These are phyloP conservation scores for Ogataea salicorniae DNA, from an alignment of 805 yeast genomes.

Conservation along the genomic window DNA sequence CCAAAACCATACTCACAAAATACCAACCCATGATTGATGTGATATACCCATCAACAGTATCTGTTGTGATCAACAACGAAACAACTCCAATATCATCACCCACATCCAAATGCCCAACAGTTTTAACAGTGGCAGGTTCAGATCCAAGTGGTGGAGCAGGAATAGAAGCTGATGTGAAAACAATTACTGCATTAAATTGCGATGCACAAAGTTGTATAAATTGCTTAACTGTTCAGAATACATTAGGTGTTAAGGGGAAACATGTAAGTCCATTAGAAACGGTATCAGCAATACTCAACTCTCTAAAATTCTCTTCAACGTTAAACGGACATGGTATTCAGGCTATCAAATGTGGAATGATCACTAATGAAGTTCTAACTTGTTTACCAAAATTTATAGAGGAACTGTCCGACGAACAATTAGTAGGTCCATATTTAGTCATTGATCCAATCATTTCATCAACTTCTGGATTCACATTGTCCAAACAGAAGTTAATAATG, in stretches of 20 bases:
- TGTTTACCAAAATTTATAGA: slow-evolving; percentile 37
- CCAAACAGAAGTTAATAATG: slow-evolving; percentile 32
- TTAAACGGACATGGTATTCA: slow-evolving; percentile 39
- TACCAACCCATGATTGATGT: too few species aligned
- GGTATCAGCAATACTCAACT: slow-evolving; percentile 44
- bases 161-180: slow-evolving; percentile 81
- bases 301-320: slow-evolving; percentile 13
- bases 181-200: slow-evolving; percentile 68
- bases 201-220: slow-evolving; percentile 75
- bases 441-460: slow-evolving; percentile 85
- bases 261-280: slow-evolving; percentile 38
- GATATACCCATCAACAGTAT: too few species aligned
- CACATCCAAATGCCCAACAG: slow-evolving; percentile 28
- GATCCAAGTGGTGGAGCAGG: slow-evolving; percentile 93
- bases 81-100: not conserved
- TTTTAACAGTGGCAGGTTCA: slow-evolving; percentile 61
- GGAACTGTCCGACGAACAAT: not conserved
- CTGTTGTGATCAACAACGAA: not conserved
- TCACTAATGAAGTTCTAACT: slow-evolving; percentile 49
- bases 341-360: slow-evolving; percentile 78
- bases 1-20: too few species aligned
- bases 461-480: slow-evolving; percentile 65
- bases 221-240: slow-evolving; percentile 79
- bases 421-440: slow-evolving; percentile 31
- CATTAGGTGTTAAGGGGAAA: slow-evolving; percentile 39